Conservation (phyloP, 345 rosid genomes). For the Salix udensis region DNA sequence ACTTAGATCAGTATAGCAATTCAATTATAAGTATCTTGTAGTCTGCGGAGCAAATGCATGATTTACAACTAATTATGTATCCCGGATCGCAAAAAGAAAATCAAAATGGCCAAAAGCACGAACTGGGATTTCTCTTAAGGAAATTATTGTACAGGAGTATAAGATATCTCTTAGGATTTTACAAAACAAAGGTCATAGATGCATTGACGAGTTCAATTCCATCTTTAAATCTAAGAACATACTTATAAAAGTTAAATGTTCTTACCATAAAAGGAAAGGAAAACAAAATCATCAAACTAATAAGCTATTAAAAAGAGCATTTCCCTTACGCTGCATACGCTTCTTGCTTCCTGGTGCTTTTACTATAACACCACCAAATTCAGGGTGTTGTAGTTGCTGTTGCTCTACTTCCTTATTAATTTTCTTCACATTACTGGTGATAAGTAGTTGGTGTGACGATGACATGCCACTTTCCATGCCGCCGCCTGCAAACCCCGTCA, state of each 20-base stretch:
- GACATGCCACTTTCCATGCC: slow-evolving; percentile 32
- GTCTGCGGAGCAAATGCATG: neutral
- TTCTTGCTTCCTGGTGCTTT: slow-evolving; percentile 30
- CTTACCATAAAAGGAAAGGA: neutral
- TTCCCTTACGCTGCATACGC: slow-evolving; percentile 42
- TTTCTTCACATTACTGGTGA: neutral
- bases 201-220: neutral
- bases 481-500: slow-evolving; percentile 1
- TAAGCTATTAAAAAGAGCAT: neutral
- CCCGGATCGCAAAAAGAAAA: neutral
- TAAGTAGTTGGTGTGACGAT: neutral
- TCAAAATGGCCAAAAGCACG: neutral
- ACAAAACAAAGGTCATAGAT: neutral
- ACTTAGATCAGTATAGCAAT: neutral
- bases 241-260: neutral
- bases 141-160: neutral
- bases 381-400: slow-evolving; percentile 5
- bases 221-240: neutral
- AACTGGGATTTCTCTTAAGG: neutral
- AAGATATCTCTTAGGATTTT: neutral
- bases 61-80: neutral
- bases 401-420: neutral
- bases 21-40: neutral
- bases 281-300: neutral
- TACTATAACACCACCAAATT: slow-evolving; percentile 5